Base-by-base conservation (phyloP, 768 basidiomycete genomes). In the Boletus eberwhitei region DNA sequence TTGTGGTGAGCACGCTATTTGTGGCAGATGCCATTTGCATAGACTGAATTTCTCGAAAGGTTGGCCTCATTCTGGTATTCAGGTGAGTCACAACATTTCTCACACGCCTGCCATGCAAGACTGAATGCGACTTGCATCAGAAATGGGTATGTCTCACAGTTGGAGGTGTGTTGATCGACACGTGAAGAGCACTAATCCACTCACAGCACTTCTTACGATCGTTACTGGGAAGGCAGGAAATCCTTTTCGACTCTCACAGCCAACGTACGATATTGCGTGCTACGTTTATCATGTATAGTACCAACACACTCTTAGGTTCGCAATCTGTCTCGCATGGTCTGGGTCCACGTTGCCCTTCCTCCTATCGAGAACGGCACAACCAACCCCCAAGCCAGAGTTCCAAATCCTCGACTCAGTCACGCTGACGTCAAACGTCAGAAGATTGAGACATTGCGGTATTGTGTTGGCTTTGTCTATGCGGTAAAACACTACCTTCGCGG, bases 161-260 rank as follows among this genome's bases (percentile, higher is more conserved):
- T 21, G 8, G 19, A 46, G 21, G 13, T 5, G 2, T 31, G 11
- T 26, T 34, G 49, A 39, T 21, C n/a, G 26, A 49, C 12, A 44
- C 29, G 5, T 37, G 38, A 39, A 21, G 39, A 41, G 16, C 19
- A 9, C 29, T 56, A 34, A 57, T 14, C 17, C 42, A 17, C 26
- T 58, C 50, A 59, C 53, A 90, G 86, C 48, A 92, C 89, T 22
- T 91, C 89, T 8, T 93, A 92, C 61, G 89, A 93, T 62, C 85
- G 90, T 34, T 92, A 86, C 63, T 90, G 86, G 79, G 93, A 94
- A 74, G 94, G 93, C 45, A 79, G 94, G 59, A 96, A 90, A 70
- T 82, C 85, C 40, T 94, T 94, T 64, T 85, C 87, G 0, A 62
- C 82, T 8, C 68, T 95, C 52, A 83, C 80, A 12, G 80, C 90